These are phyloP conservation scores for Fusarium nodosum DNA, from an alignment of 2,329 filamentous ascomycete species.

Conservation along the genomic window DNA sequence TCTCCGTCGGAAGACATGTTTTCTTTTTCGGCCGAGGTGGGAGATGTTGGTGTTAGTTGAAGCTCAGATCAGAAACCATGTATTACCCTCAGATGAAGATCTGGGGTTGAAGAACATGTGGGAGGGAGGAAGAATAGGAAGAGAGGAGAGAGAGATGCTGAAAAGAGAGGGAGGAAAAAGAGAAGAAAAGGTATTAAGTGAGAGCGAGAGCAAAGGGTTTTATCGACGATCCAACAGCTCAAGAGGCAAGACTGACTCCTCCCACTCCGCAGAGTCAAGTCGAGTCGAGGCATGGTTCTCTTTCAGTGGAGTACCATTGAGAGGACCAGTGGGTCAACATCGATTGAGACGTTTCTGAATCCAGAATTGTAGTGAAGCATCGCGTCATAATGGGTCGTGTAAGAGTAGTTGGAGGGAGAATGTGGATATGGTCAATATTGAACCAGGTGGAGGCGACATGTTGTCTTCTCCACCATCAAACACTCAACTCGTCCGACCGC, in stretches of 20 bases:
- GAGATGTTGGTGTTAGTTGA: slow-evolving; percentile 13
- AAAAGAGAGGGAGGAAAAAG: neutral
- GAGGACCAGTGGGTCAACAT: slow-evolving; percentile 26
- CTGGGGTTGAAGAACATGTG: slow-evolving; percentile 32
- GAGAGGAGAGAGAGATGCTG: neutral
- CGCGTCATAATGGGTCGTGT: slow-evolving; percentile 41
- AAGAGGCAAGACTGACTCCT: slow-evolving; percentile 2
- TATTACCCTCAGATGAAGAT: slow-evolving; percentile 20
- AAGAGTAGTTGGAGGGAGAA: slow-evolving; percentile 18
- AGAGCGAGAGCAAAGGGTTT: slow-evolving; percentile 27
- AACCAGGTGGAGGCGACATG: slow-evolving; percentile 20
- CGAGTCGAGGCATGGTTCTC: slow-evolving; percentile 12
- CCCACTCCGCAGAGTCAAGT: slow-evolving; percentile 2
- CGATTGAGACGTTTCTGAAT: slow-evolving; percentile 11
- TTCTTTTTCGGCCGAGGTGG: slow-evolving; percentile 18
- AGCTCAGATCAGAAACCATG: slow-evolving; percentile 11
- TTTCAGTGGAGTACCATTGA: neutral
- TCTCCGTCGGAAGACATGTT: slow-evolving; percentile 39
- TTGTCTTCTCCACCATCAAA: slow-evolving; percentile 30
- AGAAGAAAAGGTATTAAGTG: neutral
- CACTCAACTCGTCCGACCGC: slow-evolving; percentile 8
- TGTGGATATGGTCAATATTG: slow-evolving; percentile 37
- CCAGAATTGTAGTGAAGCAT: slow-evolving; percentile 22
- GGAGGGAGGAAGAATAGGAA: neutral
- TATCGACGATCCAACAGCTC: slow-evolving; percentile 10